Conservation (phyloP, 2,329 filamentous ascomycete species). For the Botrytis squamosa region DNA sequence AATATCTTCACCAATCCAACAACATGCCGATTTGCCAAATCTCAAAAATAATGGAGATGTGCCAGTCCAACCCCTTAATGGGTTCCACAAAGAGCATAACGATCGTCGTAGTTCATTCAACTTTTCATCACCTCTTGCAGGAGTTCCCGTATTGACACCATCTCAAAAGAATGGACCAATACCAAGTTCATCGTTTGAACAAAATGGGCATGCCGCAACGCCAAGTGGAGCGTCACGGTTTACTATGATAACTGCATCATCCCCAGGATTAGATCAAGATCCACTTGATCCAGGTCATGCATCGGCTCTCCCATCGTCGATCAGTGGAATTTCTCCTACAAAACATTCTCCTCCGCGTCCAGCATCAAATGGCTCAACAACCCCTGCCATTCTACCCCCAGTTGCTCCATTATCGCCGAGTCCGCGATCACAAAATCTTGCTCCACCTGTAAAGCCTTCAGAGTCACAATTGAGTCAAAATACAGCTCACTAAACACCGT, state of each 20-base stretch:
- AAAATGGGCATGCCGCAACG: conserved; percentile 20
- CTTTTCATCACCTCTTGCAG: conserved; percentile 36
- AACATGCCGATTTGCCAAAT: conserved; percentile 21
- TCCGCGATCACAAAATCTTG: conserved; percentile 55
- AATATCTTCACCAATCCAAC: conserved; percentile 25
- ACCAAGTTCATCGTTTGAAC: conserved; percentile 24
- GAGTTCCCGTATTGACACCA: conserved; percentile 36
- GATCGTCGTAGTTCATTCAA: conserved; percentile 34
- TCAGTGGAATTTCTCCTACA: conserved; percentile 46
- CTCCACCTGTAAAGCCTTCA: conserved; percentile 56
- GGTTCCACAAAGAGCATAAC: conserved; percentile 26
- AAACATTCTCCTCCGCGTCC: conserved; percentile 44
- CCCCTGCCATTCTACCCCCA: conserved; percentile 55
- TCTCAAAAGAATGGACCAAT: conserved; percentile 26
- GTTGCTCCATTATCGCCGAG: conserved; percentile 57
- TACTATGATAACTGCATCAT: conserved; percentile 15
- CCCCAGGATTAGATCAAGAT: conserved; percentile 25
- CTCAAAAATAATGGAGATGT: conserved; percentile 22
- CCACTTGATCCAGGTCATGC: conserved; percentile 28
- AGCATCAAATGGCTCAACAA: conserved; percentile 30
- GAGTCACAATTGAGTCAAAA: conserved; percentile 24
- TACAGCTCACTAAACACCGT: background rate
- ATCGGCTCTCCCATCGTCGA: conserved; percentile 37
- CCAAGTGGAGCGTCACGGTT: conserved; percentile 18
- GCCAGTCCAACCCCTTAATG: conserved; percentile 21